phyloP scores from a whole-genome alignment of 2,329 filamentous ascomycete genomes.

The Pseudogymnoascus sp. region DNA sequence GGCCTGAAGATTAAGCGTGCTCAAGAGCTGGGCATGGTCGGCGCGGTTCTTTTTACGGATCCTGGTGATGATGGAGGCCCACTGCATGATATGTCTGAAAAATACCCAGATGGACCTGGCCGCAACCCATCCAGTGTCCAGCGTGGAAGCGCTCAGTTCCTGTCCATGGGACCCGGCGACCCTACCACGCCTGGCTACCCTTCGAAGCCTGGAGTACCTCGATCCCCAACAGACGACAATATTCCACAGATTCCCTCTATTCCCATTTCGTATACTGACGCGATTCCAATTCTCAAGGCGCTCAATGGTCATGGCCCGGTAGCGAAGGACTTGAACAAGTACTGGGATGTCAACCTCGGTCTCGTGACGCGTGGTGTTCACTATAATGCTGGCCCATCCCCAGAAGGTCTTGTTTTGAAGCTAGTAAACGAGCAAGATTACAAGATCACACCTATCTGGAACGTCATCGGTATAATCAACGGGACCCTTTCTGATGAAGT shows the following conservation, averaged over 20 bases:
- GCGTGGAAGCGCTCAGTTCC: slow-evolving; percentile 75
- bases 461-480: slow-evolving; percentile 88
- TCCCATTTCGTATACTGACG: slow-evolving; percentile 82
- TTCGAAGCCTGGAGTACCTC: slow-evolving; percentile 79
- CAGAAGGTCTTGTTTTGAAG: slow-evolving; percentile 62
- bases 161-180: slow-evolving; percentile 63
- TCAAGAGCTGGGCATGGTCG: slow-evolving; percentile 82
- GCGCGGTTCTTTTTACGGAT: slow-evolving; percentile 77
- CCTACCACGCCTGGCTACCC: slow-evolving; percentile 92
- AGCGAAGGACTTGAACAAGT: slow-evolving; percentile 63
- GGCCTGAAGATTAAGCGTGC: slow-evolving; percentile 90
- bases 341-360: slow-evolving; percentile 55
- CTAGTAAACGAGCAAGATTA: slow-evolving; percentile 75
- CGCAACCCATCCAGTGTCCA: slow-evolving; percentile 85
- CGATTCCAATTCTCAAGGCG: slow-evolving; percentile 77
- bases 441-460: slow-evolving; percentile 74
- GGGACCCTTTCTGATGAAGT: slow-evolving; percentile 80
- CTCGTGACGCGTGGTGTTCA: slow-evolving; percentile 58
- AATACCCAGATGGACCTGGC: slow-evolving; percentile 81
- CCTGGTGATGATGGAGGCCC: slow-evolving; percentile 79
- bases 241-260: slow-evolving; percentile 84
- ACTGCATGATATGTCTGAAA: slow-evolving; percentile 37
- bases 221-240: slow-evolving; percentile 58
- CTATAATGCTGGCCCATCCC: slow-evolving; percentile 62
- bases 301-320: slow-evolving; percentile 83